Base-by-base conservation (phyloP, 768 basidiomycete species). In the Leccinellum rugosiceps region DNA sequence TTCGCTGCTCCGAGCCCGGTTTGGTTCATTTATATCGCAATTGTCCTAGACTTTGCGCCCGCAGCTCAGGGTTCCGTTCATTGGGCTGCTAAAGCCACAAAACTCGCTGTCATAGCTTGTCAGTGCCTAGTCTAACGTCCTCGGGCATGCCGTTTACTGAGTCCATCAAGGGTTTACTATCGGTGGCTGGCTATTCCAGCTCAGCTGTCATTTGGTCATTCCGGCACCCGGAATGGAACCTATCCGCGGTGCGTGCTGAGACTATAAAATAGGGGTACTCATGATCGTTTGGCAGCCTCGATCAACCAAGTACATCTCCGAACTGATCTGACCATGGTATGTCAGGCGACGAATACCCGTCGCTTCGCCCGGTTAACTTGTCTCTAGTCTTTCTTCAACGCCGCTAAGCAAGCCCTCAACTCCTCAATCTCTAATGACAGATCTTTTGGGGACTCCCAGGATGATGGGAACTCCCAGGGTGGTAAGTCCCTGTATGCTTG, bases 331-430 rank as follows among this genome's bases (percentile, higher is more conserved):
- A 52, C 30, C 58, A 71, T 71, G 70, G 70, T 72, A 57, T 50
- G 69, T 48, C 25, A n/a, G 30, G 6, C 14, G 31, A 23, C 28
- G 2, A 19, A 30, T 32, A 0, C 11, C 3, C 13, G 13, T 30
- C 30, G 2, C 26, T 19, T 30, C 11, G 11, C 58, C 38, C n/a
- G 1, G 14, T 41, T 58, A 30, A 61, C n/a, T 31, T 30, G 26
- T 26, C 8, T 26, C 54, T 34, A 88, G 90, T 88, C 90, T 57
- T 80, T 92, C 64, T 78, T 89, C 35, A 83, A 82, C 57, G 70
- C 92, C 63, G 92, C 88, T 9, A 85, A 90, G 72, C 71, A 91
- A 71, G 83, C 84, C 59, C 70, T 80, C 62, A 70, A 81, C 43
- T 76, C 83, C 43, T 76, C 83, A 1, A 57, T 67, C 84, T 84